Evolutionary conservation across 1,284 basidiomycete species (phyloP), one percentile per base, ranked within the genome.

Genomic region (Rhodotorula sp.): DNA sequence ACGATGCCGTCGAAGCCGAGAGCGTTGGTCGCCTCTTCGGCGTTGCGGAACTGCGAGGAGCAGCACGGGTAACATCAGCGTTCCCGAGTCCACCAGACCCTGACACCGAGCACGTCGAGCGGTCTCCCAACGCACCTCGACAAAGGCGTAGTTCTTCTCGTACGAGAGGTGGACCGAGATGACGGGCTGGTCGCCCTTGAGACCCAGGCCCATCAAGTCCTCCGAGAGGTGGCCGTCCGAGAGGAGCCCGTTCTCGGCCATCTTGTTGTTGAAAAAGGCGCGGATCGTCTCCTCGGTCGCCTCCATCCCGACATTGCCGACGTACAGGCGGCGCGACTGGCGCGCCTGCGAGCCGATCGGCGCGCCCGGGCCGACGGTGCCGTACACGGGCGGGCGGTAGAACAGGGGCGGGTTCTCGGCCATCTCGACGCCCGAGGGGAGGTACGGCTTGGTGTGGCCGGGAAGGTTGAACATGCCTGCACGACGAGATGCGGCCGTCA

Each of bases 1-100:
- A 95, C 92, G 74, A 95, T 94, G 54, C 95, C 96, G 80, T 99
- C 96, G 77, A 99, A 95, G 12, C 91, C 90, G 88, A 99, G 92
- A 3, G 94, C 96, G 59, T 92, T 89, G 10, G 95, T 96, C 13
- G 96, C 94, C 82, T 98, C 95, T 79, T 97, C 93, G 21, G 94
- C 90, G 74, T 91, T 94, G 67, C 95, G 92, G 86, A 99, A 98
- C 93, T 98, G 80, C 49, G 75, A 8, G 49, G 42, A 9, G 25
- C 1, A 48, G 19, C n/a, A 46, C 21, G 64, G 64, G 52, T 5
- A n/a, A 27, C 34, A 49, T 34, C 34, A 34, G 34, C 34, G 34
- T 34, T 34, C 34, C 34, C 34, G 34, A 34, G 34, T 34, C 5
- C 34, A 34, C 34, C 34, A n/a, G 45, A 44, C 21, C 2, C n/a